Evolutionary conservation across 805 yeast species (phyloP), one percentile per base, ranked within the genome.

Genomic region (Candida lessepsii): DNA sequence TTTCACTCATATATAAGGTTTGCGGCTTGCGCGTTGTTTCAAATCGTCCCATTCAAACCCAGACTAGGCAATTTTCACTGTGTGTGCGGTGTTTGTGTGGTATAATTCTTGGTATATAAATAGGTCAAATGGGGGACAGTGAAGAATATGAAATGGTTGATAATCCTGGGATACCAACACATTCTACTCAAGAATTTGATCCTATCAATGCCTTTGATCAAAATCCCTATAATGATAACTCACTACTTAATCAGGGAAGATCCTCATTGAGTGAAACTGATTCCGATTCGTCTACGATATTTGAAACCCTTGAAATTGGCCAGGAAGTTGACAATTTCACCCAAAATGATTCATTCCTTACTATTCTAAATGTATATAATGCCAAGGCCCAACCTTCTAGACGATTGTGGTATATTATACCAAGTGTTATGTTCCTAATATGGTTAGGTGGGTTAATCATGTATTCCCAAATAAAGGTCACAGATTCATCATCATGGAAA

Each of bases 331-430:
- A 35, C 17, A 50, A 53, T 36, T 63, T 62, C 49, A 38, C 47
- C 29, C 37, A 47, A 23, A 53, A 51, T 39, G 49, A 54, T 5
- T 19, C 26, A 1, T 63, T 61, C 38, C 65, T 60, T 26, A 29
- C 42, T 5, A 53, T 51, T 3, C 46, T 54, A 14, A 34, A 39
- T 11, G 35, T 40, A 11, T 55, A 55, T 39, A 48, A 42, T 9
- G 49, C 48, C 3, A 36, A 36, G 11, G 45, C 48, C 25, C 41
- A 42, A 19, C 13, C 31, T 4, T 38, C 35, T 15, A 36, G 23
- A 33, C 18, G 26, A 23, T 24, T 35, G 10, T 28, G 19, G 13
- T 19, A 30, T 3, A 18, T 46, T 9, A 2, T 29, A 2, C 13
- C 14, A 6, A 34, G 18, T 3, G 24, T 32, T 10, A 9, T 18